Base-by-base conservation (phyloP, 2,329 filamentous ascomycete genomes). In the Xylariaceae sp. region DNA sequence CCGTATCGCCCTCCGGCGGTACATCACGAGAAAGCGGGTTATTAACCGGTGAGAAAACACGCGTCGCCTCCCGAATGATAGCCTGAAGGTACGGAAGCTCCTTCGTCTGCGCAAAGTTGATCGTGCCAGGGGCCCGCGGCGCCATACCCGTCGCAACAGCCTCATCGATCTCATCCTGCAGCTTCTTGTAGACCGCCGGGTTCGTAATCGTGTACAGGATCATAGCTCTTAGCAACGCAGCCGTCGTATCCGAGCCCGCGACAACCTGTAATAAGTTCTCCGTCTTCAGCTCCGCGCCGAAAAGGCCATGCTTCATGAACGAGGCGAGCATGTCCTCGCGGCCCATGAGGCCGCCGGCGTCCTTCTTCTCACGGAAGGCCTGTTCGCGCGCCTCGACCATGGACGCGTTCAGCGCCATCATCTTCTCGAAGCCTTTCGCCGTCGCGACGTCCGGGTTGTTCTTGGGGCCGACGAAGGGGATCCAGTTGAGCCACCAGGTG, bases 231-330 rank as follows among this genome's bases (percentile, higher is more conserved):
- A 85, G 72, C 0, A 77, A 78, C 0, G 76, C 79, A 0, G 81
- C 78, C 0, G 80, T 81, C 0, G 82, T 84, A 62, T 86, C 83
- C 0, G 81, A 81, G 1, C 83, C 83, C 0, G 82, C 83, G 1
- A 79, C 73, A 58, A 76, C 73, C 37, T 76, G 70, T 0, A 76
- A 66, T 0, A 73, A 71, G 34, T 73, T 68, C 51, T 76, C 74
- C 5, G 71, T 64, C 64, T 71, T 7, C 4, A 74, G 58, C 10
- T 72, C 66, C 5, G 66, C 59, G 6, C 64, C 68, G 1, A 2
- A 34, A 3, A 73, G 13, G 0, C 70, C 69, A 30, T 72, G 65
- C 9, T 64, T 61, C 15, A 72, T 61, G 23, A 71, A 73, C 1
- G 67, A 71, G 1, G 70, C 65, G 4, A 73, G 62, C 72, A 73